A percentile compares a stretch with the other conserved stretches of the same genome.
Conservation (phyloP, 768 basidiomycete species). For the Macrocybe gigantea region DNA sequence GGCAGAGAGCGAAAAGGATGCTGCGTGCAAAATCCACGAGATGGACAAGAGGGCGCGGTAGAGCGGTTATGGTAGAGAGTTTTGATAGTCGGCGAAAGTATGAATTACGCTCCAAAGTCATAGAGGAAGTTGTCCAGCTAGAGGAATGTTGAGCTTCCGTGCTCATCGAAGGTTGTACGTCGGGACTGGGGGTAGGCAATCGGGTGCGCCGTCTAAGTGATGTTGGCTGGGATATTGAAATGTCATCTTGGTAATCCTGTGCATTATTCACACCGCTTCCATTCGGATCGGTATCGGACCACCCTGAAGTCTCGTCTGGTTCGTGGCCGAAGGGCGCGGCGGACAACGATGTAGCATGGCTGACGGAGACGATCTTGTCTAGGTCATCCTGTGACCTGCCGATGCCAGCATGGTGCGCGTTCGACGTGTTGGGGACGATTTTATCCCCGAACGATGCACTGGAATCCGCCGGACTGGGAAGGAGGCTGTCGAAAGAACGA, state of each 20-base stretch:
- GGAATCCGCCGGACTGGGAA: conserved; percentile 54
- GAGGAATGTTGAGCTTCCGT: conserved; percentile 13
- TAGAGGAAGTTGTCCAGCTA: conserved; percentile 43
- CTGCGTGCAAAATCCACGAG: conserved; percentile 88
- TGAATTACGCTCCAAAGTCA: conserved; percentile 79
- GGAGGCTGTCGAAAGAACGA: conserved; percentile 46
- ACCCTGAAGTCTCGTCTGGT: too few relatives aligned
- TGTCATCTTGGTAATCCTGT: too few relatives aligned
- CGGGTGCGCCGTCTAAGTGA: conserved; percentile 20
- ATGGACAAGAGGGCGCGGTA: conserved; percentile 63
- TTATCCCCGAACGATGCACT: conserved; percentile 42
- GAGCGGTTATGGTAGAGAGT: conserved; percentile 58
- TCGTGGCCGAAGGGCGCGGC: too few relatives aligned
- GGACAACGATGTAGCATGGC: too few relatives aligned
- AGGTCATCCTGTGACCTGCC: too few relatives aligned
- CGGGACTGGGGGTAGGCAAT: conserved; percentile 16
- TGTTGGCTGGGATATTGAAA: neutral
- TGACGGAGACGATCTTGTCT: too few relatives aligned
- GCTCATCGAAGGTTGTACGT: conserved; percentile 11
- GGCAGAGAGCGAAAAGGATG: conserved; percentile 86
- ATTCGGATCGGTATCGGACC: too few relatives aligned
- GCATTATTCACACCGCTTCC: too few relatives aligned
- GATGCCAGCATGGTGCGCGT: conserved; percentile 3
- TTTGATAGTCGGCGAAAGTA: conserved; percentile 93
- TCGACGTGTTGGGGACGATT: conserved; percentile 6